Evolutionary conservation across 2,329 filamentous ascomycete genomes (phyloP), one percentile per base, ranked within the genome.

Genomic region (Chaetomiaceae sp.): DNA sequence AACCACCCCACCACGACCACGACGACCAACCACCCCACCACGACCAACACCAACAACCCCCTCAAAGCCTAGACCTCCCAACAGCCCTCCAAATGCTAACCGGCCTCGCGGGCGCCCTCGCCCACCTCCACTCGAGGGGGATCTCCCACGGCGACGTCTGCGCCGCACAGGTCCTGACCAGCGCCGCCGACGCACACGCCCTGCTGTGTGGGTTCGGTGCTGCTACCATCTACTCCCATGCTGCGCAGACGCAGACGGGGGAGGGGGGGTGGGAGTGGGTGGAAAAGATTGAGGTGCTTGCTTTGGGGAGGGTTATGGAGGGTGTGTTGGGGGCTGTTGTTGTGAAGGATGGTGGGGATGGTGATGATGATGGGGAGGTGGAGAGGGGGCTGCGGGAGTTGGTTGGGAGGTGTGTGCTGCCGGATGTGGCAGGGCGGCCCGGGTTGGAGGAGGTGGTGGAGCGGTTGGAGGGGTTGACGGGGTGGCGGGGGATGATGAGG

Each of bases 191-290:
- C 9, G 70, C 66, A 1, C 71, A 76, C 54, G 72, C 73, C 4
- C 57, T 77, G 12, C 63, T 77, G 3, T 72, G 71, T 20, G 73
- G 74, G 45, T 74, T 76, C 48, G 72, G 73, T 10, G 74, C 73
- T 1, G 73, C 73, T 1, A 75, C 73, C 1, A 63, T 75, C 13
- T 75, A 76, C 51, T 61, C 21, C 1, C 8, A 16, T 13, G 20
- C 30, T 14, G 4, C 10, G 7, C 20, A 5, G 23, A 54, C 53
- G 17, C 55, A 60, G 2, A 53, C 47, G 19, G 49, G 27, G 10
- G 48, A 51, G 21, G n/a, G n/a, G n/a, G n/a, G n/a, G n/a, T n/a
- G n/a, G n/a, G n/a, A n/a, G n/a, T n/a, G n/a, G n/a, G 43, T 76
- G 9, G 72, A 77, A 58, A 68, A 60, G 53, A 57, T 76, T 38